Conservation (phyloP, 768 basidiomycete species). For the Phaeotremella fagi region DNA sequence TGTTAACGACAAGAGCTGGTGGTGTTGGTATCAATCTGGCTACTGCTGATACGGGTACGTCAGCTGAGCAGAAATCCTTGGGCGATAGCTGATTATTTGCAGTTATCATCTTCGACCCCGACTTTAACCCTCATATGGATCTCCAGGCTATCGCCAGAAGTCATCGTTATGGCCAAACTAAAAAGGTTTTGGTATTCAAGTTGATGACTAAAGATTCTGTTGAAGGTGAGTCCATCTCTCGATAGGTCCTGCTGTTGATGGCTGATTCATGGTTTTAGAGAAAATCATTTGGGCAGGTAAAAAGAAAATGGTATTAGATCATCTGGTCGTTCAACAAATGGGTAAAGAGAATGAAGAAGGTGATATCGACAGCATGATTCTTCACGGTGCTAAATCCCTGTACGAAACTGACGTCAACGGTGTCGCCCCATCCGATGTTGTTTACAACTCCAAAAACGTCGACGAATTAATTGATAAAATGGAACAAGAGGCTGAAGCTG, state of each 20-base stretch:
- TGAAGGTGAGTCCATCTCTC: slow-evolving; percentile 57
- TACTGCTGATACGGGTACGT: slow-evolving; percentile 79
- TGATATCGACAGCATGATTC: slow-evolving; percentile 81
- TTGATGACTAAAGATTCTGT: slow-evolving; percentile 92
- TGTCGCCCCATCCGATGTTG: slow-evolving; percentile 58
- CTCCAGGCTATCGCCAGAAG: slow-evolving; percentile 93
- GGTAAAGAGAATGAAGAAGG: slow-evolving; percentile 75
- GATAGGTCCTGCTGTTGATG: not conserved
- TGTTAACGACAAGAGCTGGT: slow-evolving; percentile 87
- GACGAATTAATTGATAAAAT: slow-evolving; percentile 82
- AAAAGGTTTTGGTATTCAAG: slow-evolving; percentile 91
- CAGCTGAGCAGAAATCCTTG: slow-evolving; percentile 22
- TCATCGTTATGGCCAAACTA: slow-evolving; percentile 91
- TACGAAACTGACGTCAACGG: slow-evolving; percentile 58
- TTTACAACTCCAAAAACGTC: slow-evolving; percentile 67
- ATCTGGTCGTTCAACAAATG: slow-evolving; percentile 94
- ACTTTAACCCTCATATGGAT: slow-evolving; percentile 93
- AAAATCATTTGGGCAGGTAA: slow-evolving; percentile 89
- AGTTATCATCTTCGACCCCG: slow-evolving; percentile 68
- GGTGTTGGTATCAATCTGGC: slow-evolving; percentile 79
- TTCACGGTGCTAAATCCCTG: slow-evolving; percentile 78
- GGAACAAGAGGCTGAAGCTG: slow-evolving; percentile 57
- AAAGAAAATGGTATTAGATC: slow-evolving; percentile 89
- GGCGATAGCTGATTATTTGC: slow-evolving; percentile 6
- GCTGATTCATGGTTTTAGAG: slow-evolving; percentile 53